Percentiles rank a stretch among this genome's conserved stretches.
These are phyloP conservation scores for Fraxinus quadrangulata DNA, from an alignment of 257 asterid species.

Conservation along the genomic window DNA sequence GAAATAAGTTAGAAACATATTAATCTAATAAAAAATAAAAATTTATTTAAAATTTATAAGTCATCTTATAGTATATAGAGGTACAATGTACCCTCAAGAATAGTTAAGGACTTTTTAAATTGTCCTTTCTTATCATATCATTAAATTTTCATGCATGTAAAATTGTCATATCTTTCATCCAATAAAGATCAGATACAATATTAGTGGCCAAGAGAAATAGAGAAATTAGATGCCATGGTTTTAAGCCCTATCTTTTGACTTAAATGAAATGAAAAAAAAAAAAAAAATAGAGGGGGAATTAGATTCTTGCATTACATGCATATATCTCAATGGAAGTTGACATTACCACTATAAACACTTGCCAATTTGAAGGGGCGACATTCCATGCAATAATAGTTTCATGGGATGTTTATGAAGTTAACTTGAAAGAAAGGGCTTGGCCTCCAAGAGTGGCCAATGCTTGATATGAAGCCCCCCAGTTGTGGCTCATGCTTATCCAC, in stretches of 20 bases:
- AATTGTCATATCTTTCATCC: constrained; percentile 11
- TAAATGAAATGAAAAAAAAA: neutral
- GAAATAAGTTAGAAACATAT: too few relatives aligned
- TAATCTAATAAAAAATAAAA: too few relatives aligned
- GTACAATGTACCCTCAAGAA: too few relatives aligned
- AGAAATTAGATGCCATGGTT: neutral
- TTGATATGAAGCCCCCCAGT: constrained; percentile 91
- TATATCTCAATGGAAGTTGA: constrained; percentile 56
- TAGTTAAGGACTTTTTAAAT: too few relatives aligned
- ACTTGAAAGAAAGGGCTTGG: constrained; percentile 68
- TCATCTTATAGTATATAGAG: too few relatives aligned
- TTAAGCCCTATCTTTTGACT: neutral
- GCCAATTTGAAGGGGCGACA: constrained; percentile 75
- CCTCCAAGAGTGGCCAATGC: constrained; percentile 70
- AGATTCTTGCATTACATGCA: neutral
- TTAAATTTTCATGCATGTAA: neutral
- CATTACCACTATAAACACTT: constrained; percentile 36
- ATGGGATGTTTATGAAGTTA: constrained; percentile 59
- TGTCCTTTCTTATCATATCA: neutral
- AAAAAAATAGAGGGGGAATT: neutral
- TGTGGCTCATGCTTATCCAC: constrained; percentile 92
- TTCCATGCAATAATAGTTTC: constrained; percentile 54
- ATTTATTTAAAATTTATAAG: too few relatives aligned
- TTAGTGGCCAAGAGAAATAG: neutral
- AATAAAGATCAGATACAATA: neutral